A percentile compares a stretch with the other conserved stretches of the same genome.
Evolutionary conservation across 1,284 basidiomycete species (phyloP).

Genomic region (Rhodotorula mucilaginosa): DNA sequence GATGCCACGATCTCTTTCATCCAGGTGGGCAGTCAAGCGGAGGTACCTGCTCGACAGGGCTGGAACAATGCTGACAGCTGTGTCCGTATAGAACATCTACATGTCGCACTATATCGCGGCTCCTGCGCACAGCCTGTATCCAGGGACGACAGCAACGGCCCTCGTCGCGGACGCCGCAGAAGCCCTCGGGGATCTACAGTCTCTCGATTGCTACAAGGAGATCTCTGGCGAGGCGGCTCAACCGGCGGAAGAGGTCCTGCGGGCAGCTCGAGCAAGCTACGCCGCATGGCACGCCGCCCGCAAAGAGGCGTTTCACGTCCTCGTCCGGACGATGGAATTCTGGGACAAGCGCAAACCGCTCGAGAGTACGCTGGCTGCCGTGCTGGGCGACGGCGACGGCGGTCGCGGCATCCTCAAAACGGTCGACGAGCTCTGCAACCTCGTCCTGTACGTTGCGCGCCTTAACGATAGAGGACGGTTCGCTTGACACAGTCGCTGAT

Average conservation of each 20-base stretch:
- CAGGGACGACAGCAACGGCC: not conserved
- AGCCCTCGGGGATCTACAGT: not conserved
- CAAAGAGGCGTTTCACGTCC: slow-evolving; percentile 10
- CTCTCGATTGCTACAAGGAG: not conserved
- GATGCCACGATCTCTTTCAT: slow-evolving; percentile 32
- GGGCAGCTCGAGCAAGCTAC: not conserved
- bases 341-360: slow-evolving; percentile 30
- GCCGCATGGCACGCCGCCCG: not conserved
- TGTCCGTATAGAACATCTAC: slow-evolving; percentile 23
- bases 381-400: slow-evolving; percentile 13
- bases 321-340: slow-evolving; percentile 14
- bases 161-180: not conserved
- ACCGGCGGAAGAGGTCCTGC: not conserved
- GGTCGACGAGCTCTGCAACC: slow-evolving; percentile 20
- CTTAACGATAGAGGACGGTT: too few relatives aligned
- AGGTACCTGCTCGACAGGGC: too few relatives aligned
- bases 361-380: slow-evolving; percentile 2
- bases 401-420: not conserved
- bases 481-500: not conserved
- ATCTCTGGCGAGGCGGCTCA: not conserved
- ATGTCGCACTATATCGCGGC: slow-evolving; percentile 24
- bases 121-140: not conserved
- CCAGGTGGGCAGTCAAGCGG: slow-evolving; percentile 15
- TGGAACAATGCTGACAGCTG: not conserved
- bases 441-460: slow-evolving; percentile 20